Percentiles rank a stretch among this genome's conserved stretches.
These are phyloP conservation scores for Biancaea sappan DNA, from an alignment of 306 rosid species.

Conservation along the genomic window DNA sequence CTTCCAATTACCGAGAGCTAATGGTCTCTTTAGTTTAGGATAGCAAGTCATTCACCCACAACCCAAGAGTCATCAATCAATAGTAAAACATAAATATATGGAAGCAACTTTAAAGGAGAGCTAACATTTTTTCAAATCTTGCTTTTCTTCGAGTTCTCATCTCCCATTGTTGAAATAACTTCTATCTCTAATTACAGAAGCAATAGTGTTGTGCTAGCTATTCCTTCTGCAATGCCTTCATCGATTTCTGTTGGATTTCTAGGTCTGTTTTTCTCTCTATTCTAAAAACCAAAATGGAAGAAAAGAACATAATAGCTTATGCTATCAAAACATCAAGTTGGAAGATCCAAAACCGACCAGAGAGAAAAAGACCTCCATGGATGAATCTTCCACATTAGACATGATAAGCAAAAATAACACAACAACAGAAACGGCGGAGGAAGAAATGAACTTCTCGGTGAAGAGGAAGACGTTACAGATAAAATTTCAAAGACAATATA, in stretches of 20 bases:
- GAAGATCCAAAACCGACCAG: background rate
- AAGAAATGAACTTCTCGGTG: no score
- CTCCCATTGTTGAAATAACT: slow-evolving; percentile 91
- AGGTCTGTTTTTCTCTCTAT: slow-evolving; percentile 16
- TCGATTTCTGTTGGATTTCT: slow-evolving; percentile 19
- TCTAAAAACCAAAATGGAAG: slow-evolving; percentile 3
- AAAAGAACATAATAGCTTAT: slow-evolving; percentile 18
- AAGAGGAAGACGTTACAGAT: no score
- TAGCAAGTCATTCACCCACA: slow-evolving; percentile 57
- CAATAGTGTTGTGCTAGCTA: slow-evolving; percentile 25
- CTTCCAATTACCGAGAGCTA: slow-evolving; percentile 54
- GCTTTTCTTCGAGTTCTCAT: slow-evolving; percentile 93
- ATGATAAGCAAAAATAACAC: no score
- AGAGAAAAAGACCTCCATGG: slow-evolving; percentile 35
- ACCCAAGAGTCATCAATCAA: slow-evolving; percentile 34
- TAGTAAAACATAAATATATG: slow-evolving; percentile 30
- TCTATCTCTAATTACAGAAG: slow-evolving; percentile 38
- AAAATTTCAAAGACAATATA: no score
- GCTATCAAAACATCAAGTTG: slow-evolving; percentile 27
- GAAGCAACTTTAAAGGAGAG: slow-evolving; percentile 28
- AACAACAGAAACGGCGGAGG: no score
- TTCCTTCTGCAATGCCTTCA: slow-evolving; percentile 8
- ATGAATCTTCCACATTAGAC: no score
- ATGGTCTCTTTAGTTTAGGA: slow-evolving; percentile 43
- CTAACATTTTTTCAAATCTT: slow-evolving; percentile 69